Conservation (phyloP, 352 stramenopile genomes). For the Pythium myriotylum region DNA sequence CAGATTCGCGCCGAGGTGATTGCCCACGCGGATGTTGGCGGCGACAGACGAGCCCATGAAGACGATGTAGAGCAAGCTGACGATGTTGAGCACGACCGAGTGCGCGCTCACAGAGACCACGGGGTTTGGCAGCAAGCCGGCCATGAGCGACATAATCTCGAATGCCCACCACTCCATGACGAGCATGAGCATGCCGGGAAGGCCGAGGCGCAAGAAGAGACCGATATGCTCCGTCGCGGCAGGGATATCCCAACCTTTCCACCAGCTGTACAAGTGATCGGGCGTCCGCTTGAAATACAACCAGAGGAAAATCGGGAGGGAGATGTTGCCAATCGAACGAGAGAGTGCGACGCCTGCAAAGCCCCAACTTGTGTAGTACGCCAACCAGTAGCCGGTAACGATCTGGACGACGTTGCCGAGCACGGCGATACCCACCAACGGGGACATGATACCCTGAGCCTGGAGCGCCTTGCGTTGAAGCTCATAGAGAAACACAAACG, state of each 20-base stretch:
- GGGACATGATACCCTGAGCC: constrained; percentile 66
- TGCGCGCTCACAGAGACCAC: constrained; percentile 75
- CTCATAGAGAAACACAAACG: constrained; percentile 78
- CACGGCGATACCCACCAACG: constrained; percentile 60
- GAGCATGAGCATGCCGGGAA: constrained; percentile 70
- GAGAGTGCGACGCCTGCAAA: constrained; percentile 80
- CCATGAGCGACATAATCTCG: constrained; percentile 73
- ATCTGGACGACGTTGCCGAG: constrained; percentile 66
- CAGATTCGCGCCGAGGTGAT: constrained; percentile 72
- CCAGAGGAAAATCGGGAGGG: constrained; percentile 50
- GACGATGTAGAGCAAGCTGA: constrained; percentile 72
- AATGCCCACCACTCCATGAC: constrained; percentile 82
- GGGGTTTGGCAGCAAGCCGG: constrained; percentile 60
- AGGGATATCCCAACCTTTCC: constrained; percentile 62
- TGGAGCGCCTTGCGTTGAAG: constrained; percentile 69
- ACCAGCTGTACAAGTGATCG: constrained; percentile 50
- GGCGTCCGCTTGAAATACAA: constrained; percentile 51
- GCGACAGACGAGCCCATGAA: constrained; percentile 72
- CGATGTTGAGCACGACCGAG: constrained; percentile 71
- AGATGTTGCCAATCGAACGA: constrained; percentile 60
- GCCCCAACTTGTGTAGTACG: constrained; percentile 72
- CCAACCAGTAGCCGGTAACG: constrained; percentile 63
- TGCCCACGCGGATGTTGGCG: constrained; percentile 76
- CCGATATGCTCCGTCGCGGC: constrained; percentile 49
- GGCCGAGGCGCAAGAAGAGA: constrained; percentile 66